Percentiles rank a stretch among this genome's conserved stretches.
phyloP scores from a whole-genome alignment of 2,329 filamentous ascomycete species.

The Aspergillus melleus region DNA sequence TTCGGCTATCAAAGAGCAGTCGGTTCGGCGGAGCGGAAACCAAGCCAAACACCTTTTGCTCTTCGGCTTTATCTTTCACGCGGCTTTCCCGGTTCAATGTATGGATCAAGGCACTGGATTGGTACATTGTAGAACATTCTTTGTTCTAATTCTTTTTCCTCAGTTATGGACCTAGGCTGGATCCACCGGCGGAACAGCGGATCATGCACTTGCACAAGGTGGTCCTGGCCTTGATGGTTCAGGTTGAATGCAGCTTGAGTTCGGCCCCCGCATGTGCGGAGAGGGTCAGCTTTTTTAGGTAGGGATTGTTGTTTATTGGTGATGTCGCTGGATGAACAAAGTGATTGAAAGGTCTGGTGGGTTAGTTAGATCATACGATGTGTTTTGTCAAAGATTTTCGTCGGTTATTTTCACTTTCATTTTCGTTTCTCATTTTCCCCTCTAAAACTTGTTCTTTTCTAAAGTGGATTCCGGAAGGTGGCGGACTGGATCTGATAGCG shows the following conservation, averaged over 20 bases:
- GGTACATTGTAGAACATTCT: too few relatives aligned
- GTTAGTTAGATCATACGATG: not conserved
- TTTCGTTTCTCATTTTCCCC: not conserved
- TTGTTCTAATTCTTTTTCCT: not conserved
- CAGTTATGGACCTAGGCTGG: not conserved
- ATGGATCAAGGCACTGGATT: not conserved
- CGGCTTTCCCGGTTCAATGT: not conserved
- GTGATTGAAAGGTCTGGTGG: not conserved
- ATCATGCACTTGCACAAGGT: not conserved
- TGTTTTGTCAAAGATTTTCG: not conserved
- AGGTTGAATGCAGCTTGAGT: not conserved
- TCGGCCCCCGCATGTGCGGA: not conserved
- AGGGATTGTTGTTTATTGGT: too few relatives aligned
- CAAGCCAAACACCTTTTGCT: not conserved
- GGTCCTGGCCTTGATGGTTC: not conserved
- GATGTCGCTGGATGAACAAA: too few relatives aligned
- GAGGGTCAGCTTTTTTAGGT: not conserved
- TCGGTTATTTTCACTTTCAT: not conserved
- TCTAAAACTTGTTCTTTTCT: not conserved
- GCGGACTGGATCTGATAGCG: not conserved
- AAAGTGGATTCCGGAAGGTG: not conserved
- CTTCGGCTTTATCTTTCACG: not conserved
- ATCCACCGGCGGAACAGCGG: not conserved
- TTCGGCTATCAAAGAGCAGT: not conserved
- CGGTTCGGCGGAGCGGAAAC: constrained; percentile 9